Conservation (phyloP, 2,329 filamentous ascomycete genomes). For the Aspergillus sp. region DNA sequence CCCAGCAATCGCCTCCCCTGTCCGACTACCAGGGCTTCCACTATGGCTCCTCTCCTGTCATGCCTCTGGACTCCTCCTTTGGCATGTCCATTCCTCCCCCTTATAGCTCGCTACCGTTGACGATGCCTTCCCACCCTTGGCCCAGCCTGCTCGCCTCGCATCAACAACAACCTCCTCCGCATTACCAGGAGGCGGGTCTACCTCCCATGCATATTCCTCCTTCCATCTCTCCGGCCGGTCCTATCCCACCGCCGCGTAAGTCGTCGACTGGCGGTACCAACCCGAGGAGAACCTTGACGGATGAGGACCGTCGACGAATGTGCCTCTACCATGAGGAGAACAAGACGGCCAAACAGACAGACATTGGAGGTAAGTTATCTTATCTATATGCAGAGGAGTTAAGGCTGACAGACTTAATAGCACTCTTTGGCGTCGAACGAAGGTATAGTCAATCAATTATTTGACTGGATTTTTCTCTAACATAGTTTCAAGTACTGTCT, state of each 20-base stretch:
- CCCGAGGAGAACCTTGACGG: conserved; percentile 81
- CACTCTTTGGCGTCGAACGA: conserved; percentile 91
- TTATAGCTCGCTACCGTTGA: conserved; percentile 59
- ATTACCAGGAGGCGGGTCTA: conserved; percentile 58
- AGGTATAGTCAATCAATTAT: conserved; percentile 57
- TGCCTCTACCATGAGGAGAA: conserved; percentile 90
- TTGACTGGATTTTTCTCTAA: conserved; percentile 10
- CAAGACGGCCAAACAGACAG: conserved; percentile 86
- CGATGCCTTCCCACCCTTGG: conserved; percentile 67
- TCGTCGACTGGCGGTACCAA: conserved; percentile 50
- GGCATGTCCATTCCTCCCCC: conserved; percentile 54
- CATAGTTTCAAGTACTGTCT: conserved; percentile 72
- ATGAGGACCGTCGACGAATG: conserved; percentile 86
- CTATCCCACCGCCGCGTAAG: conserved; percentile 28
- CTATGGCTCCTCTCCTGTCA: conserved; percentile 59
- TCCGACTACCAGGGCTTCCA: conserved; percentile 62
- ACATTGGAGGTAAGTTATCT: conserved; percentile 71
- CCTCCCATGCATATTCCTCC: conserved; percentile 51
- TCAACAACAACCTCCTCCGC: conserved; percentile 28
- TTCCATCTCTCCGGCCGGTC: conserved; percentile 50
- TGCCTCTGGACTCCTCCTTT: conserved; percentile 55
- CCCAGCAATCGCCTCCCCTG: conserved; percentile 67
- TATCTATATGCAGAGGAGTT: background rate
- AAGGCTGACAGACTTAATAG: conserved; percentile 37
- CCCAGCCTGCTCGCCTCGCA: conserved; percentile 78